Evolutionary conservation across 2,329 filamentous ascomycete species (phyloP).

Genomic region (Calonectria multiphialidica): DNA sequence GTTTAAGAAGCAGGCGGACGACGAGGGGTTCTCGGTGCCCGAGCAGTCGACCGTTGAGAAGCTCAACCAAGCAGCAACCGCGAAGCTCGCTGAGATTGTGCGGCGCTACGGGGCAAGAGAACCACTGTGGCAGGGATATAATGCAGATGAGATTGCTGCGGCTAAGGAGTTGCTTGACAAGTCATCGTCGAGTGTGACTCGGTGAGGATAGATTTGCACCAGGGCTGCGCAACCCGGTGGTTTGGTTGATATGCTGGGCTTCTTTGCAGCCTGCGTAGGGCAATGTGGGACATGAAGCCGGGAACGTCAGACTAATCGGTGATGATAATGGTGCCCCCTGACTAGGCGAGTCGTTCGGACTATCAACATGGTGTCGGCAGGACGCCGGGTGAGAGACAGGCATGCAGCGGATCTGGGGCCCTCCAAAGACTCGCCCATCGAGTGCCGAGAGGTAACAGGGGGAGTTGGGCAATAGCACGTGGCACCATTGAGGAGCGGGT

Average conservation of each 20-base stretch:
- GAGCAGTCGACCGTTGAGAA: conserved; percentile 70
- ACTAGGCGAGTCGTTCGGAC: conserved; percentile 25
- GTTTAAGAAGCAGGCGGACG: conserved; percentile 59
- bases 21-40: conserved; percentile 66
- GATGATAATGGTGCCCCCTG: conserved; percentile 25
- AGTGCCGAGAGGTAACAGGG: conserved; percentile 21
- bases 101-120: conserved; percentile 71
- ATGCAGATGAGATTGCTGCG: conserved; percentile 77
- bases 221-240: conserved; percentile 20
- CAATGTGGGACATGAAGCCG: conserved; percentile 22
- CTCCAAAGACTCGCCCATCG: neutral
- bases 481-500: conserved; percentile 43
- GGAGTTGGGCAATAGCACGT: conserved; percentile 42
- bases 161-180: conserved; percentile 75
- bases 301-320: conserved; percentile 23
- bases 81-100: conserved; percentile 82
- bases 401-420: neutral
- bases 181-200: conserved; percentile 58
- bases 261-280: conserved; percentile 26
- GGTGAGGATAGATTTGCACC: conserved; percentile 48
- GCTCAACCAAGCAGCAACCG: conserved; percentile 79
- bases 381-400: conserved; percentile 26
- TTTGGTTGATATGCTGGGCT: conserved; percentile 26
- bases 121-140: conserved; percentile 79
- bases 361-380: conserved; percentile 4